Percentiles rank a stretch among this genome's conserved stretches.
Conservation (phyloP, 2,329 filamentous ascomycete species). For the Waltergamsia citrina region DNA sequence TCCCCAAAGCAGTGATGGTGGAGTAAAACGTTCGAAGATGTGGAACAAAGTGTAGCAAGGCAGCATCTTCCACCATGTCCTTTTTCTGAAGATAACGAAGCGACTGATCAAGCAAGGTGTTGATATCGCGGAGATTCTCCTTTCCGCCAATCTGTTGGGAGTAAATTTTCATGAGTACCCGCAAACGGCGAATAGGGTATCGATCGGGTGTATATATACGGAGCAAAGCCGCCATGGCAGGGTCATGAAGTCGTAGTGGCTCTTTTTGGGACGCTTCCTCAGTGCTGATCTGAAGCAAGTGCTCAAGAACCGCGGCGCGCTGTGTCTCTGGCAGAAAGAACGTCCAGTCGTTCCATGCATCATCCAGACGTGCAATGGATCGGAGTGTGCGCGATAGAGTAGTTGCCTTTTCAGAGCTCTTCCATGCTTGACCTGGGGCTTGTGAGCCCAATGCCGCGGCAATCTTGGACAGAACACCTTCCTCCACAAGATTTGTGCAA, state of each 20-base stretch:
- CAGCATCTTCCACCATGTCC: constrained; percentile 32
- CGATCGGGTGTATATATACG: constrained; percentile 37
- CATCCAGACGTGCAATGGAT: constrained; percentile 49
- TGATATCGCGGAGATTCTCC: constrained; percentile 26
- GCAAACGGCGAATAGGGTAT: constrained; percentile 42
- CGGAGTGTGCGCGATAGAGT: constrained; percentile 49
- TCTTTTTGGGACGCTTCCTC: constrained; percentile 21
- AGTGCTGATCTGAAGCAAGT: constrained; percentile 43
- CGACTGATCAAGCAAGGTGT: constrained; percentile 26
- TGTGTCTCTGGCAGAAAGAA: constrained; percentile 40
- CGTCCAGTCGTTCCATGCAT: constrained; percentile 46
- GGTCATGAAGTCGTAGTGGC: constrained; percentile 30
- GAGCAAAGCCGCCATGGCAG: constrained; percentile 35
- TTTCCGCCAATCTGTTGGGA: constrained; percentile 36
- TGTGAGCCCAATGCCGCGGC: constrained; percentile 35
- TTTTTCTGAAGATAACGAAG: constrained; percentile 23
- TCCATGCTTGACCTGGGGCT: constrained; percentile 45
- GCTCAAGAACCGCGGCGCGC: constrained; percentile 49
- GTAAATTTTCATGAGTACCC: constrained; percentile 39
- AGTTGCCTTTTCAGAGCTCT: constrained; percentile 35
- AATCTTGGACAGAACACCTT: constrained; percentile 46
- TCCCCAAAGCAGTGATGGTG: constrained; percentile 33
- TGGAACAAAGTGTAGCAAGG: constrained; percentile 32
- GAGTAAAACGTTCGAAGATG: constrained; percentile 36
- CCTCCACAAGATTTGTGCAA: constrained; percentile 50